Conservation (phyloP, 441 rosid species). For the Euphorbia corollata region DNA sequence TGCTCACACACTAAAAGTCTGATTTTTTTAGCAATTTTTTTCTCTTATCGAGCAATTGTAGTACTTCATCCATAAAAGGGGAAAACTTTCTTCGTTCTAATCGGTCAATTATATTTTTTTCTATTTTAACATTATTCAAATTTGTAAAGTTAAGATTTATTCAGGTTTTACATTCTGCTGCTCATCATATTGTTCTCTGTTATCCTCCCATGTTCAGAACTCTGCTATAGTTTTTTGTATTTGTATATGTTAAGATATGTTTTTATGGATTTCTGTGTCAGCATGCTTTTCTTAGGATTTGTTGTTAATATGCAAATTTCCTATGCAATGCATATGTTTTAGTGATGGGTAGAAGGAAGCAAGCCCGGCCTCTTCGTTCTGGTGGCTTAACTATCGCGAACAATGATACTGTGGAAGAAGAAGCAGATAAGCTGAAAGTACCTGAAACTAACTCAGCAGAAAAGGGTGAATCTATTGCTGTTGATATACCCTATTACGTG, state of each 20-base stretch:
- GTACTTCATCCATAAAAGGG: neutral
- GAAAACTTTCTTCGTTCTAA: neutral
- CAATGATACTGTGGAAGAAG: constrained; percentile 27
- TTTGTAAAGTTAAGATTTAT: neutral
- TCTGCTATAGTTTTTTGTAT: neutral
- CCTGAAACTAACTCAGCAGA: constrained; percentile 20
- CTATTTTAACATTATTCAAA: neutral
- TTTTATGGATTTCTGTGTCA: neutral
- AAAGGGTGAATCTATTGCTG: constrained; percentile 25
- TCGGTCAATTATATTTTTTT: neutral
- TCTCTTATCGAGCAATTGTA: neutral
- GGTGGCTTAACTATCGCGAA: constrained; percentile 35
- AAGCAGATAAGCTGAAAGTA: constrained; percentile 25
- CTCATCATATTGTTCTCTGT: neutral
- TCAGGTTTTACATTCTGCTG: neutral
- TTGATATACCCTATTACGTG: constrained; percentile 52
- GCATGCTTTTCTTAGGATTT: neutral
- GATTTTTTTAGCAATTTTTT: neutral
- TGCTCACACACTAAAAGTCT: neutral
- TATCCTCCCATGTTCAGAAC: neutral
- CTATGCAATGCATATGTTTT: neutral
- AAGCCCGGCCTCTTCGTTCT: constrained; percentile 67
- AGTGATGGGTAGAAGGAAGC: constrained; percentile 93
- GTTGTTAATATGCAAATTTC: neutral
- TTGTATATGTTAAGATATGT: neutral